phyloP scores from a whole-genome alignment of 2,329 filamentous ascomycete species.

The Penicillium oxalicum region DNA sequence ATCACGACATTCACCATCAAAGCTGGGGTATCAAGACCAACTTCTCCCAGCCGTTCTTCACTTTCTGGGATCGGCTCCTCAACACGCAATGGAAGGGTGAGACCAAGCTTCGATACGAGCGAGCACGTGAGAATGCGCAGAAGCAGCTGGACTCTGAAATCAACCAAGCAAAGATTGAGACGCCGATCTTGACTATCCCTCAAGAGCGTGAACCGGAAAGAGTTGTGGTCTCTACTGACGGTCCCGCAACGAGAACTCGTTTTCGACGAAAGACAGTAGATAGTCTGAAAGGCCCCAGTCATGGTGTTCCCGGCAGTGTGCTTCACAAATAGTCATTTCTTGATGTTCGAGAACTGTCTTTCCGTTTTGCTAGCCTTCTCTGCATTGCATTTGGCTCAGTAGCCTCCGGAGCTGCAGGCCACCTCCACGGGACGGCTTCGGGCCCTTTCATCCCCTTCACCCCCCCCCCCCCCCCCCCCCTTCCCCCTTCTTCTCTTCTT shows the following conservation, averaged over 20 bases:
- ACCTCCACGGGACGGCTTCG: conserved; percentile 20
- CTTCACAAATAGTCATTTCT: conserved; percentile 26
- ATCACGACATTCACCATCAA: conserved; percentile 98
- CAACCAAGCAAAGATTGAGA: conserved; percentile 19
- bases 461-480: too few relatives aligned
- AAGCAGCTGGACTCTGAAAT: conserved; percentile 49
- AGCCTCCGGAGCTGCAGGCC: conserved; percentile 28
- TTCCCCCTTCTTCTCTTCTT: conserved; percentile 4
- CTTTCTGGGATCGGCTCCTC: conserved; percentile 81
- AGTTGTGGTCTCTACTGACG: conserved; percentile 23
- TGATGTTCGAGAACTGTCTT: conserved; percentile 8
- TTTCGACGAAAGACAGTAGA: conserved; percentile 36
- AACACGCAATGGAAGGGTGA: conserved; percentile 77
- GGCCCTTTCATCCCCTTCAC: conserved; percentile 2
- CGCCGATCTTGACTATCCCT: conserved; percentile 3
- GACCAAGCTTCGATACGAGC: conserved; percentile 54
- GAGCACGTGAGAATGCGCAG: conserved; percentile 51
- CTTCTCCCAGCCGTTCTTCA: conserved; percentile 60
- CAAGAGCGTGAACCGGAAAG: conserved; percentile 17
- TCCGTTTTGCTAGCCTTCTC: conserved; percentile 10
- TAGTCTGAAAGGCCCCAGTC: conserved; percentile 31
- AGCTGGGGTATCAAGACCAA: conserved; percentile 90
- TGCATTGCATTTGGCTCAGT: conserved; percentile 11
- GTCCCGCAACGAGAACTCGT: conserved; percentile 24
- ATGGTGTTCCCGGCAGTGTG: conserved; percentile 37